Evolutionary conservation across 352 stramenopile species (phyloP), one percentile per base, ranked within the genome.

Genomic region (Halophytophthora polymorphica): DNA sequence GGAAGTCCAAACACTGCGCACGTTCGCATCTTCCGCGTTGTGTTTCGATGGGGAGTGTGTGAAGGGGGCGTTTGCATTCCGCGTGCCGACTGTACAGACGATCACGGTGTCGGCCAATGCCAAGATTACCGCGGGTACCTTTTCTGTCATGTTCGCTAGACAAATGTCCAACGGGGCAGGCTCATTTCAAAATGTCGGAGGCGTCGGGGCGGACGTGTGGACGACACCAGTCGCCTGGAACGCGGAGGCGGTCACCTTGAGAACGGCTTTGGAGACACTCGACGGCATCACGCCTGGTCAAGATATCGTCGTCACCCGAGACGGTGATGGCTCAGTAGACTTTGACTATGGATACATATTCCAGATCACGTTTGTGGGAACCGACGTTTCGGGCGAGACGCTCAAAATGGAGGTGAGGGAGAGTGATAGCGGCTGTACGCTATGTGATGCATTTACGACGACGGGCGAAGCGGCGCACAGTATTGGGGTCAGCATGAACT

Each of bases 291-390:
- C 48, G 4, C 36, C 59, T 0, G 53, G n/a, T n/a, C n/a, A 49
- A 7, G 83, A 93, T 41, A 71, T 93, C 19, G 37, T 90, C 4
- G 81, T 93, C 6, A 93, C 79, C 2, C 77, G 81, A 15, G 78
- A 89, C 29, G 83, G 81, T 15, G 81, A 93, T 60, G 73, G 36
- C 4, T 81, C 67, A 0, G 66, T 55, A 0, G 65, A 69, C 8
- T 91, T 74, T 56, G 53, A 65, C 10, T 91, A 75, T 40, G 83
- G 81, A 12, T 91, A 83, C 23, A 58, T 82, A 15, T 90, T 75
- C 42, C 82, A 77, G 5, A 74, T 93, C 51, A 88, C 78, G 23
- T 93, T 93, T 57, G 51, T 93, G 11, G 80, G 83, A 6, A 88
- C 83, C 31, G 65, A 47, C 4, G 81, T 93, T 3, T 79, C 75